Conservation (phyloP, 2,329 filamentous ascomycete genomes). For the Thermoascus crustaceus region DNA sequence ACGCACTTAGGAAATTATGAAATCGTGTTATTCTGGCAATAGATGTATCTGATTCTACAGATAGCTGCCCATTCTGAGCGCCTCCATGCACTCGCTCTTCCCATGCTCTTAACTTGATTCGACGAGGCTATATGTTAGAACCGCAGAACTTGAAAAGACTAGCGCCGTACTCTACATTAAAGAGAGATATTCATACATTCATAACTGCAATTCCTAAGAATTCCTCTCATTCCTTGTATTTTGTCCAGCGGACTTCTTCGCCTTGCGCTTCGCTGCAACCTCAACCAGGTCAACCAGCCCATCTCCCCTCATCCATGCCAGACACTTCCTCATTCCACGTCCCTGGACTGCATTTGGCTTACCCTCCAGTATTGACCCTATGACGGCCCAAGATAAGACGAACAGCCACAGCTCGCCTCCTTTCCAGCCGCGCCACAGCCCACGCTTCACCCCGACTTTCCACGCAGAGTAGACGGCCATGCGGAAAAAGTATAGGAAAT, state of each 20-base stretch:
- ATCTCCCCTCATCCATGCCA: constrained; percentile 67
- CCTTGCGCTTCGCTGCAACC: constrained; percentile 32
- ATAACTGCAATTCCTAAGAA: too few relatives aligned
- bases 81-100: too few relatives aligned
- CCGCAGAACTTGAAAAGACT: too few relatives aligned
- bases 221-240: neutral
- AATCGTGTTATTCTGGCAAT: too few relatives aligned
- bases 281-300: constrained; percentile 63
- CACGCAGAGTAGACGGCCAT: constrained; percentile 75
- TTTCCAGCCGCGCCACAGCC: constrained; percentile 75
- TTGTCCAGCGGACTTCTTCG: constrained; percentile 17
- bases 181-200: too few relatives aligned
- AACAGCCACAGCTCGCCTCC: constrained; percentile 82
- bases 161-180: too few relatives aligned
- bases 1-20: too few relatives aligned
- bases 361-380: constrained; percentile 69
- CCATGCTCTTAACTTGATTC: too few relatives aligned
- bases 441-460: constrained; percentile 87
- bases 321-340: constrained; percentile 58
- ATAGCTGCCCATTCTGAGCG: too few relatives aligned
- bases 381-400: constrained; percentile 65
- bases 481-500: constrained; percentile 72
- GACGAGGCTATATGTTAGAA: too few relatives aligned
- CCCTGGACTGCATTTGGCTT: constrained; percentile 62
- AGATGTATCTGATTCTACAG: too few relatives aligned